Conservation (phyloP, 2,329 filamentous ascomycete species). For the Colletotrichum sp. region DNA sequence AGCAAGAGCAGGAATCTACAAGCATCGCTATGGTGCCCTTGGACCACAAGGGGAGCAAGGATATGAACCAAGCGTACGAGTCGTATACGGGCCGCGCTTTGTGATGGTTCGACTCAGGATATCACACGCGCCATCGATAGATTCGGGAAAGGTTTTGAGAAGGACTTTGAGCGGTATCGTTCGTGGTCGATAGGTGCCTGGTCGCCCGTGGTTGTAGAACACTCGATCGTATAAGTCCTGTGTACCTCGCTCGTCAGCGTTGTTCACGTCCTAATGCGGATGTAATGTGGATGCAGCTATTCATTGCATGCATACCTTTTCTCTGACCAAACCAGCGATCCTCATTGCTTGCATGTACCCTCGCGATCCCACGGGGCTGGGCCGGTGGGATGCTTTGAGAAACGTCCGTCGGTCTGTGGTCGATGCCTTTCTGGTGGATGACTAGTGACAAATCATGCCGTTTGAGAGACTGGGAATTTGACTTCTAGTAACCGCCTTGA, state of each 20-base stretch:
- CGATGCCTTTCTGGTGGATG: background rate
- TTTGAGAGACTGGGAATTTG: background rate
- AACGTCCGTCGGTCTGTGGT: background rate
- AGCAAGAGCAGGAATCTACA: background rate
- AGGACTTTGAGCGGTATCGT: accelerated
- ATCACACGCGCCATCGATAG: background rate
- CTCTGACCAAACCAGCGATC: background rate
- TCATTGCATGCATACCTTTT: background rate
- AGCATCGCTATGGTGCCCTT: slow-evolving; percentile 24
- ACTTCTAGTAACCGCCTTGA: accelerated
- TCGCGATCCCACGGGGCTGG: background rate
- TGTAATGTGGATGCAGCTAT: background rate
- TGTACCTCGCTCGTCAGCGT: background rate
- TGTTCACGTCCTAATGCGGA: background rate
- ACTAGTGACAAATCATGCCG: background rate
- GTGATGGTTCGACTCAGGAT: background rate
- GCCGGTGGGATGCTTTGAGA: background rate
- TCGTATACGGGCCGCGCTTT: slow-evolving; percentile 18
- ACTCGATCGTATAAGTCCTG: background rate
- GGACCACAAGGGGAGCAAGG: slow-evolving; percentile 22
- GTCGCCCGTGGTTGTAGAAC: accelerated
- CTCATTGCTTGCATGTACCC: background rate
- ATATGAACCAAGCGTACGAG: slow-evolving; percentile 28
- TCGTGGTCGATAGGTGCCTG: background rate
- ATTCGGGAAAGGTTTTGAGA: background rate